These are phyloP conservation scores for Pythium guiyangense DNA, from an alignment of 352 stramenopile species.

Conservation along the genomic window DNA sequence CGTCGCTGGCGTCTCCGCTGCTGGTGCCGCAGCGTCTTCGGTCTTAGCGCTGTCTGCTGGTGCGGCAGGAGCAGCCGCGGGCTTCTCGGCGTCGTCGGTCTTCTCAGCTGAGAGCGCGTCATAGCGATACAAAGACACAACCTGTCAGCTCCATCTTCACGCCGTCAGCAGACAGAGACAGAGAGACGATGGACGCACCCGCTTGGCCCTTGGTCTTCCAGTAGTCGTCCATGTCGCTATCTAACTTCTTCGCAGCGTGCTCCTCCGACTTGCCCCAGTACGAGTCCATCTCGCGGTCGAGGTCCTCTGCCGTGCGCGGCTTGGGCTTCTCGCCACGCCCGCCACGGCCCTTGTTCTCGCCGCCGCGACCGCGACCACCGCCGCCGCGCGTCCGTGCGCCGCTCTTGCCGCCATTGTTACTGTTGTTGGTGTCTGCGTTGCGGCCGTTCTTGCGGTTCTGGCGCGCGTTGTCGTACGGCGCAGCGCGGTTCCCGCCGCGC, in stretches of 20 bases:
- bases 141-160: neutral
- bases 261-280: conserved; percentile 87
- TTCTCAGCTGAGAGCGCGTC: neutral
- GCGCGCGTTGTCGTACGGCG: conserved; percentile 39
- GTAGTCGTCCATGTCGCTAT: conserved; percentile 85
- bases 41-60: neutral
- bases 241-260: conserved; percentile 80
- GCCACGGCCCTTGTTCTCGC: conserved; percentile 18
- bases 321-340: conserved; percentile 49
- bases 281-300: conserved; percentile 83
- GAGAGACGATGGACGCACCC: conserved; percentile 8
- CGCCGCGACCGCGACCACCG: conserved; percentile 19
- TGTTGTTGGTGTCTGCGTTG: neutral
- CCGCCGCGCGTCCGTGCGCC: conserved; percentile 6
- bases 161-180: neutral
- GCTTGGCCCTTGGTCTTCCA: conserved; percentile 78
- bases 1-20: too few species aligned
- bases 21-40: too few species aligned
- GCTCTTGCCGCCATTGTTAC: conserved; percentile 13
- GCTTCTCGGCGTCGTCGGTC: conserved; percentile 1
- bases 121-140: neutral
- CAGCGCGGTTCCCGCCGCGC: conserved; percentile 20
- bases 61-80: neutral
- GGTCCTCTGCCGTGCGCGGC: conserved; percentile 68
- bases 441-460: conserved; percentile 12